Evolutionary conservation across 768 basidiomycete species (phyloP), one percentile per base, ranked within the genome.

Genomic region (Termitomyces sp.): DNA sequence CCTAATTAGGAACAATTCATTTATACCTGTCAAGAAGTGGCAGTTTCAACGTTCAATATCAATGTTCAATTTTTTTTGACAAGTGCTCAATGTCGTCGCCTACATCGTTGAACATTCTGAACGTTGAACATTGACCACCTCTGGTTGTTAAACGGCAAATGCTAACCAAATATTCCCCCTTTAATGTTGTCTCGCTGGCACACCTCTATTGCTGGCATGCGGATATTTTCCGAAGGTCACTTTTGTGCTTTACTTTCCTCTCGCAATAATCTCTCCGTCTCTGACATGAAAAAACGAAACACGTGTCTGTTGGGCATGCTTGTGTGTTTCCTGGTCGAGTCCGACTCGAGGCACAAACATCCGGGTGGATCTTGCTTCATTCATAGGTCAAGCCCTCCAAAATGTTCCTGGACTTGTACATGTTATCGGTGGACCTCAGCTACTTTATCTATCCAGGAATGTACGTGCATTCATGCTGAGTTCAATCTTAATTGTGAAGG

Each of bases 1-100:
- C 60, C 56, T 60, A 59, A 64, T 64, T 56, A 55, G 63, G 63
- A 55, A 58, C 50, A 12, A 54, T 54, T 32, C 38, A 57, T 55
- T 28, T 20, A 24, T 20, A 13, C 22, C 40, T 55, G 55, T 55
- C 55, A 55, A 32, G 28, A 28, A 12, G 28, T 35, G 48, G 22
- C 28, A 11, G n/a, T n/a, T 28, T 28, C 28, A 28, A 28, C 28
- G n/a, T n/a, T n/a, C n/a, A n/a, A n/a, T n/a, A n/a, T 55, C 54
- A 55, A 55, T 38, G 40, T 55, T 55, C 28, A 28, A 36, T 36
- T n/a, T n/a, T 51, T n/a, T 52, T 9, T 52, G 20, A 36, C 36
- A 53, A 38, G 22, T 54, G 15, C 24, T 38, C 35, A 3, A 24
- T 22, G 52, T 28, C 28, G 28, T 28, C 36, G 54, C 53, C 53